Conservation (phyloP, 73 alveolate genomes). For the Tetrahymena elliotti region DNA sequence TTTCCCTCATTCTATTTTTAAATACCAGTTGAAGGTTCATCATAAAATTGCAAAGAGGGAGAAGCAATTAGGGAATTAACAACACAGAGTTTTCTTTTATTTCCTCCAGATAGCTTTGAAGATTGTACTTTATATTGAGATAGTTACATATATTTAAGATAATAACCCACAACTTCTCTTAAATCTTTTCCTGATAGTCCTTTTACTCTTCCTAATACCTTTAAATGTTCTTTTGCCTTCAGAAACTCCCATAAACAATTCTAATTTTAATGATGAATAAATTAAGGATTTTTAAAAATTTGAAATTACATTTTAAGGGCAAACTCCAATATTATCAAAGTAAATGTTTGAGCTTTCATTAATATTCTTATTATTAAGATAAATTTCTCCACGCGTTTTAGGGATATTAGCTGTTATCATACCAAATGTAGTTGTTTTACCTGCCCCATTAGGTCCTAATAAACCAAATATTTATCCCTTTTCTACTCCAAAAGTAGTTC, state of each 20-base stretch:
- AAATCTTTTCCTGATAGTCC: conserved; percentile 31
- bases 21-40: conserved; percentile 72
- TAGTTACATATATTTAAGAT: conserved; percentile 10
- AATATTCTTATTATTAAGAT: conserved; percentile 14
- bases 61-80: conserved; percentile 67
- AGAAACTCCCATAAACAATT: conserved; percentile 55
- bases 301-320: conserved; percentile 42
- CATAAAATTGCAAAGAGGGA: conserved; percentile 53
- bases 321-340: conserved; percentile 51
- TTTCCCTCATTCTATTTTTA: too few species aligned
- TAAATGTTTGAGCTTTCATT: conserved; percentile 1
- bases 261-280: background rate
- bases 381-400: conserved; percentile 43
- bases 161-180: background rate
- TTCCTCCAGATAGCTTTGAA: conserved; percentile 71
- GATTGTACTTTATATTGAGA: conserved; percentile 22
- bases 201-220: conserved; percentile 51
- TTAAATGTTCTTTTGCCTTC: conserved; percentile 53
- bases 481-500: conserved; percentile 52
- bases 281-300: background rate
- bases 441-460: conserved; percentile 84
- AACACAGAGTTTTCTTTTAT: conserved; percentile 67
- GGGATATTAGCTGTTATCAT: conserved; percentile 35
- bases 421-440: conserved; percentile 77
- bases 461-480: conserved; percentile 66